Evolutionary conservation across 148 eudicot genomes (phyloP), one percentile per base, ranked within the genome.

Genomic region (Fagopyrum tataricum): DNA sequence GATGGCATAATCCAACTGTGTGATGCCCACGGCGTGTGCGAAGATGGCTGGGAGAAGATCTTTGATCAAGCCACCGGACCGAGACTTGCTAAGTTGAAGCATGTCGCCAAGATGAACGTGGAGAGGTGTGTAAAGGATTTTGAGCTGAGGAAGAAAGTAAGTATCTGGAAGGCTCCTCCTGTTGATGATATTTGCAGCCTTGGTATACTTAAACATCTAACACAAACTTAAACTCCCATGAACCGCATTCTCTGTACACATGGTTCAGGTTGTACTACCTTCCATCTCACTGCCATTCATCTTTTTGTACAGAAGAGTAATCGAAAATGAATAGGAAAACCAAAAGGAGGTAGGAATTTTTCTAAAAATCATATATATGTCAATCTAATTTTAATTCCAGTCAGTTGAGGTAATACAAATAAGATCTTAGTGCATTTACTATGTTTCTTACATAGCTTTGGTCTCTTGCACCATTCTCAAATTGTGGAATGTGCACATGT

Each of bases 1-100:
- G 83, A 85, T 56, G 82, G 76, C 42, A 69, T 78, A 0, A 61
- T 93, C 0, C 79, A 85, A 76, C 84, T 95, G 46, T 95, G 98
- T 67, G 86, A 95, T 21, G 97, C 93, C 0, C 87, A 75, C 55
- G 84, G 77, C 4, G 87, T 76, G 23, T 95, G 97, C 97, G 97
- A 88, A 23, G 73, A 52, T 13, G 89, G 93, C 0, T 95, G 98
- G 98, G 92, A 91, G 79, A 55, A 46, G 42, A 48, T 78, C 0
- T 95, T 90, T 56, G 97, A 91, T 72, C n/a, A 42, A 37, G 70
- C 44, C 4, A 91, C 76, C 5, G 96, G 96, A 11, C 26, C 78
- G 56, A 74, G 67, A 26, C 72, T 90, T 4, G 86, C 88, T 2
- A 64, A 52, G 7, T 82, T 49, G 31, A 85, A 76, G 84, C 77